Conservation (phyloP, 495 filamentous ascomycete genomes). For the Cryomyces antarcticus region DNA sequence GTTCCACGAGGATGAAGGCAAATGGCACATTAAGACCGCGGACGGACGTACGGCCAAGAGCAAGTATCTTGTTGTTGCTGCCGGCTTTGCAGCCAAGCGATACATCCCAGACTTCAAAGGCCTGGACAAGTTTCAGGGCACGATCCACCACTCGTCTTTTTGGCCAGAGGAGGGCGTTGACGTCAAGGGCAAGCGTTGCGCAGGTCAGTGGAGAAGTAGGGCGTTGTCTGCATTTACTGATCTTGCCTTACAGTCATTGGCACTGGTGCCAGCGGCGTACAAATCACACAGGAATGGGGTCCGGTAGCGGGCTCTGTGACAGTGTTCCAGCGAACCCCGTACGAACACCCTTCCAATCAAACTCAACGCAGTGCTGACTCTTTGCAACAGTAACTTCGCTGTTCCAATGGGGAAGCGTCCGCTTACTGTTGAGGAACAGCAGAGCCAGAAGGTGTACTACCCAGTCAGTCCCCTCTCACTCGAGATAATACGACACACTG, state of each 20-base stretch:
- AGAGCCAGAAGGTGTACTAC: constrained; percentile 4
- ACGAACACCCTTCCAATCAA: neutral
- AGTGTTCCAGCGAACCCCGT: constrained; percentile 33
- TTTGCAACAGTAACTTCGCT: constrained; percentile 11
- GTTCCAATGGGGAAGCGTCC: constrained; percentile 6
- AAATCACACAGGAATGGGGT: constrained; percentile 29
- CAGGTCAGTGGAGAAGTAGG: neutral
- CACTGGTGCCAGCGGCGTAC: constrained; percentile 35
- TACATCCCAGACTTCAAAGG: constrained; percentile 30
- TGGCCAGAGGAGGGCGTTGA: constrained; percentile 34
- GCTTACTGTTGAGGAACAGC: constrained; percentile 9
- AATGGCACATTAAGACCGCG: constrained; percentile 27
- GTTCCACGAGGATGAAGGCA: constrained; percentile 20
- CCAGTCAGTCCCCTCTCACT: neutral
- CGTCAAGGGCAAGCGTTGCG: constrained; percentile 27
- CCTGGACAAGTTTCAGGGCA: constrained; percentile 30
- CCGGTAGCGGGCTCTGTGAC: constrained; percentile 19
- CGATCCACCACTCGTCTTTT: constrained; percentile 33
- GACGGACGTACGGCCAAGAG: constrained; percentile 25
- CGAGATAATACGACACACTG: neutral
- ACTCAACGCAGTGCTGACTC: neutral
- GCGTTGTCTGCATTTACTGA: too few species aligned
- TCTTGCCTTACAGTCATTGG: constrained; percentile 24
- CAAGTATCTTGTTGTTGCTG: constrained; percentile 30
- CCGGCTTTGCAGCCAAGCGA: constrained; percentile 24